A percentile compares a stretch with the other conserved stretches of the same genome.
These are phyloP conservation scores for Mycena sanguinolenta DNA, from an alignment of 768 basidiomycete species.

Conservation along the genomic window DNA sequence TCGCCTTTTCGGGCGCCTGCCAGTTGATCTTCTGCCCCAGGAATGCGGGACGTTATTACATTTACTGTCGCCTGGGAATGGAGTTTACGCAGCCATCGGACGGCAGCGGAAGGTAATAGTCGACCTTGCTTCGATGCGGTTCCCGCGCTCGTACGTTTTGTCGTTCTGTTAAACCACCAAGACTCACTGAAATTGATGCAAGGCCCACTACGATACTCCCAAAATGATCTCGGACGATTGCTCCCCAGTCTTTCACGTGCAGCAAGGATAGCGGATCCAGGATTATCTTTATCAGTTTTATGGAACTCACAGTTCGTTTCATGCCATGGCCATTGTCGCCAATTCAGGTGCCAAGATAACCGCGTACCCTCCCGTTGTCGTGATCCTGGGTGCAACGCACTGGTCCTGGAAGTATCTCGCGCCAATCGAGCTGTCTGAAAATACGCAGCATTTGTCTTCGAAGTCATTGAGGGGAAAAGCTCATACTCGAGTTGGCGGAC, in stretches of 20 bases:
- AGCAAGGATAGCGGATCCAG: conserved; percentile 14
- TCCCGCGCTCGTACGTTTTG: conserved; percentile 2
- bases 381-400: conserved; percentile 16
- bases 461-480: conserved; percentile 14
- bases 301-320: conserved; percentile 30
- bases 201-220: conserved; percentile 28
- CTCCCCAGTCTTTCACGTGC: conserved; percentile 23
- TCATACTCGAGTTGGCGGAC: not conserved
- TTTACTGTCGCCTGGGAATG: conserved; percentile 32
- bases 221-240: conserved; percentile 27
- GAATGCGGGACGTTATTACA: conserved; percentile 30
- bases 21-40: conserved; percentile 22
- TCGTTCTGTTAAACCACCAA: not conserved
- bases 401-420: conserved; percentile 32
- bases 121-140: not conserved
- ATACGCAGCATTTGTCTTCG: conserved; percentile 18
- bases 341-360: not conserved
- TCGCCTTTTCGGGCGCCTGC: conserved; percentile 14
- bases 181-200: not conserved
- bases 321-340: conserved; percentile 25
- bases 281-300: not conserved
- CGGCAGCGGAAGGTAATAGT: conserved; percentile 34
- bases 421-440: conserved; percentile 14
- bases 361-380: conserved; percentile 14
- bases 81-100: conserved; percentile 29